A percentile compares a stretch with the other conserved stretches of the same genome.
Evolutionary conservation across 305 asterid species (phyloP).

Genomic region (Solanum hybrid): DNA sequence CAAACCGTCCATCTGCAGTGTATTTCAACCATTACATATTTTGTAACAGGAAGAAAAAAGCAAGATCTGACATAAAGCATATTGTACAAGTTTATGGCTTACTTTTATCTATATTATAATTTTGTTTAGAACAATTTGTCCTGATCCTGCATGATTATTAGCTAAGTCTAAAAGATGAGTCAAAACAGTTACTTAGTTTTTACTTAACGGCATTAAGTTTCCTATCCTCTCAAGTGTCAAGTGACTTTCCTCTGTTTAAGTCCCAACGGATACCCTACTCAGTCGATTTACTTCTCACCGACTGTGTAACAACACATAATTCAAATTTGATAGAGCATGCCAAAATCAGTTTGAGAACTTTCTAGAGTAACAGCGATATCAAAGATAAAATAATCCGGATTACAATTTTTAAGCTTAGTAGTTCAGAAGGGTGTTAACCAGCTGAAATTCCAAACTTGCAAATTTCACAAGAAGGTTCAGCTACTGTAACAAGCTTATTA

Average conservation of each 20-base stretch:
- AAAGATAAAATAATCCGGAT: not conserved
- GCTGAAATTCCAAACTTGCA: not conserved
- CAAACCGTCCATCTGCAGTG: slow-evolving; percentile 98
- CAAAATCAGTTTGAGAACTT: not conserved
- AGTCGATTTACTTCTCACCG: not conserved
- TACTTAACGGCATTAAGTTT: not conserved
- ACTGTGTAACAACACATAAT: not conserved
- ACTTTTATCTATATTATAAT: not conserved
- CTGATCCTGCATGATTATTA: not conserved
- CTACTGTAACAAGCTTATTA: not conserved
- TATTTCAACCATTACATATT: slow-evolving; percentile 11
- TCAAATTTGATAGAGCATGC: not conserved
- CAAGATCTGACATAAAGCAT: not conserved
- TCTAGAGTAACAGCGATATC: not conserved
- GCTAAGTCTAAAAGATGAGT: not conserved
- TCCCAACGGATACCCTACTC: not conserved
- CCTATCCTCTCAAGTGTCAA: not conserved
- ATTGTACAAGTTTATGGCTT: not conserved
- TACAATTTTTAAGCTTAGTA: not conserved
- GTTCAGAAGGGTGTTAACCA: not conserved
- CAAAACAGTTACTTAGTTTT: not conserved
- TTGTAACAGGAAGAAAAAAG: not conserved
- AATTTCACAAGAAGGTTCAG: not conserved
- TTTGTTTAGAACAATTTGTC: not conserved
- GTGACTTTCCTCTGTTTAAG: not conserved